Conservation (phyloP, 2,329 filamentous ascomycete species). For the Ampelomyces quisqualis region DNA sequence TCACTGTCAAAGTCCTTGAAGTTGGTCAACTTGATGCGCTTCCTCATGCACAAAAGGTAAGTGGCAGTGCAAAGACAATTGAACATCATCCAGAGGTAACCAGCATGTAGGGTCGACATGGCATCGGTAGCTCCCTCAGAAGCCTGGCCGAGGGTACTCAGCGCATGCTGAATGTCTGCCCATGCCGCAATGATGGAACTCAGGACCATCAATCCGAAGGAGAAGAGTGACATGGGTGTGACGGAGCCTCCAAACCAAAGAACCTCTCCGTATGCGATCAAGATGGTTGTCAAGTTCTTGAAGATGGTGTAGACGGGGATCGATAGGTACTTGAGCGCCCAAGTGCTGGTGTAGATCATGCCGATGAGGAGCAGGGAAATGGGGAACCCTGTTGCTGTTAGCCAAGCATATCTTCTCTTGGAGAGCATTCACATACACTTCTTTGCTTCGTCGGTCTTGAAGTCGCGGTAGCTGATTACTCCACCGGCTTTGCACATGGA, state of each 20-base stretch:
- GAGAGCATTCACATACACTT: constrained; percentile 68
- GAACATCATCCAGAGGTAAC: constrained; percentile 96
- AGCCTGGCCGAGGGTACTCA: constrained; percentile 60
- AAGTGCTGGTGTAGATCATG: constrained; percentile 98
- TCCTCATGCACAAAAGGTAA: constrained; percentile 91
- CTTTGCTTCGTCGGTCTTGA: constrained; percentile 84
- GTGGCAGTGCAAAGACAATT: constrained; percentile 94
- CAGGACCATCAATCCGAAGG: constrained; percentile 94
- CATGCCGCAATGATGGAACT: constrained; percentile 94
- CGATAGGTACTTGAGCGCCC: constrained; percentile 92
- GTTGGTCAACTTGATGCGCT: constrained; percentile 98
- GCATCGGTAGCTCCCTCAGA: constrained; percentile 65
- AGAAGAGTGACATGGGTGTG: constrained; percentile 81
- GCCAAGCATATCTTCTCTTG: constrained; percentile 1
- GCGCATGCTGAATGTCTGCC: constrained; percentile 89
- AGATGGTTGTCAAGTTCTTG: constrained; percentile 98
- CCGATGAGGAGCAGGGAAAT: constrained; percentile 93
- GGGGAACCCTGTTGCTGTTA: constrained; percentile 72
- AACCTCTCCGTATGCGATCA: constrained; percentile 97
- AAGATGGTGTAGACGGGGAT: constrained; percentile 99
- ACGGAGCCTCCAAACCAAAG: constrained; percentile 97
- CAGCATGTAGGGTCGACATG: constrained; percentile 86
- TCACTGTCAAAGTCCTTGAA: constrained; percentile 99
- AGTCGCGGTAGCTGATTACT: constrained; percentile 79
- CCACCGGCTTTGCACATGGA: constrained; percentile 76